These are phyloP conservation scores for Kalanchoe fedtschenkoi DNA, from an alignment of 164 flowering plant species.

Conservation along the genomic window DNA sequence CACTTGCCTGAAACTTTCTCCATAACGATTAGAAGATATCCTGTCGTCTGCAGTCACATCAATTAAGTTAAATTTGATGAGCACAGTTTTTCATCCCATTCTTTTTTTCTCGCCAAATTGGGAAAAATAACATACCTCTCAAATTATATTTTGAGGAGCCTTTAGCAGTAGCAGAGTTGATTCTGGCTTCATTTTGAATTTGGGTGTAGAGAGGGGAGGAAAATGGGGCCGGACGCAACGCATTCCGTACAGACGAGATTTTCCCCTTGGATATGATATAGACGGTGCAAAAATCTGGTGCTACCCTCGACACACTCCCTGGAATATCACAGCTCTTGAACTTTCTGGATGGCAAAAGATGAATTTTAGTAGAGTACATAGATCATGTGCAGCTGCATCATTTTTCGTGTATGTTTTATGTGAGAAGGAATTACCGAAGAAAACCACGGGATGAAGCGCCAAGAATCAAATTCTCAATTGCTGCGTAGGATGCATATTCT, in stretches of 20 bases:
- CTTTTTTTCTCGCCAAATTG: background rate
- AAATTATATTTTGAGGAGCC: slow-evolving; percentile 8
- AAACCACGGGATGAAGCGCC: slow-evolving; percentile 47
- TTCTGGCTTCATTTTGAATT: slow-evolving; percentile 14
- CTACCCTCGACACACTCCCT: slow-evolving; percentile 34
- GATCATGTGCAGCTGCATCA: too few relatives aligned
- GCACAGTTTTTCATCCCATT: background rate
- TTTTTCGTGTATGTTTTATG: too few relatives aligned
- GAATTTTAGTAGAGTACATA: background rate
- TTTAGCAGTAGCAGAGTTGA: slow-evolving; percentile 7
- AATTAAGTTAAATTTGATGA: background rate
- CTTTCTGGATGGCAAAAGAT: slow-evolving; percentile 20
- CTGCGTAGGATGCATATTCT: slow-evolving; percentile 41
- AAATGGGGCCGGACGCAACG: slow-evolving; percentile 43
- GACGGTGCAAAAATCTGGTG: slow-evolving; percentile 71
- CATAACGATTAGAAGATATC: background rate
- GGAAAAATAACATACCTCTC: slow-evolving; percentile 18
- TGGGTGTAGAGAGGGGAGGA: slow-evolving; percentile 25
- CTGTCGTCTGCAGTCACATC: background rate
- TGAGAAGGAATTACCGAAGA: slow-evolving; percentile 25
- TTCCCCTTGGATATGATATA: slow-evolving; percentile 62
- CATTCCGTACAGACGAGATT: slow-evolving; percentile 34
- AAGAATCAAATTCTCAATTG: slow-evolving; percentile 50
- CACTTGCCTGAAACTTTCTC: background rate
- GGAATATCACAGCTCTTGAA: slow-evolving; percentile 41